Conservation (phyloP, 2,329 filamentous ascomycete species). For the Anthostomella pinea region DNA sequence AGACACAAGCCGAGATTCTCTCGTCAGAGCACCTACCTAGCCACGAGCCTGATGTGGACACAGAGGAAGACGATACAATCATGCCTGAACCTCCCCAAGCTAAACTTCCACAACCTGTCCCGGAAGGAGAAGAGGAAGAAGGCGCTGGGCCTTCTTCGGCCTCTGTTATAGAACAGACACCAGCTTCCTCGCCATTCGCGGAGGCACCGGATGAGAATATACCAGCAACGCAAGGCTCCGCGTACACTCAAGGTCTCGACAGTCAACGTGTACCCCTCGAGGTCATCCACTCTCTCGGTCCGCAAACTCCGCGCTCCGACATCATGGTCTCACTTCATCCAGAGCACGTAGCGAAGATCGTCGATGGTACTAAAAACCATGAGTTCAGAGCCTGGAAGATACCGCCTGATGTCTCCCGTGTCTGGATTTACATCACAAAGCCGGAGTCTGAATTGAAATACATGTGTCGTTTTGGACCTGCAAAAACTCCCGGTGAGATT, state of each 20-base stretch:
- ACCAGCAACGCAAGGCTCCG: constrained; percentile 11
- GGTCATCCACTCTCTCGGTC: constrained; percentile 29
- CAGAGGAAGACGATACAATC: constrained; percentile 5
- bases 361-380: constrained; percentile 49
- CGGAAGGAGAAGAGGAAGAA: background rate
- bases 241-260: constrained; percentile 30
- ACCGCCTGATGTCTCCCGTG: constrained; percentile 51
- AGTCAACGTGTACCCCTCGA: constrained; percentile 32
- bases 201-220: constrained; percentile 8
- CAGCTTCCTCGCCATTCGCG: constrained; percentile 10
- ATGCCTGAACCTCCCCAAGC: background rate
- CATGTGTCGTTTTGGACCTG: constrained; percentile 53
- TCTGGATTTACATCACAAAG: constrained; percentile 59
- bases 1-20: constrained; percentile 23
- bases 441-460: constrained; percentile 51
- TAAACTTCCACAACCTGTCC: background rate
- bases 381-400: constrained; percentile 56
- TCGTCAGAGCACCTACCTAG: constrained; percentile 12
- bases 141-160: background rate
- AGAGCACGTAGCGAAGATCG: constrained; percentile 49
- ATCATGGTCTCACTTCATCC: constrained; percentile 55
- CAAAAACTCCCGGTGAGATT: constrained; percentile 48
- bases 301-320: constrained; percentile 43
- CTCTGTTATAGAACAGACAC: constrained; percentile 13
- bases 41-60: constrained; percentile 7